Conservation (phyloP, 768 basidiomycete species). For the Phlebiopsis flavidoalba region DNA sequence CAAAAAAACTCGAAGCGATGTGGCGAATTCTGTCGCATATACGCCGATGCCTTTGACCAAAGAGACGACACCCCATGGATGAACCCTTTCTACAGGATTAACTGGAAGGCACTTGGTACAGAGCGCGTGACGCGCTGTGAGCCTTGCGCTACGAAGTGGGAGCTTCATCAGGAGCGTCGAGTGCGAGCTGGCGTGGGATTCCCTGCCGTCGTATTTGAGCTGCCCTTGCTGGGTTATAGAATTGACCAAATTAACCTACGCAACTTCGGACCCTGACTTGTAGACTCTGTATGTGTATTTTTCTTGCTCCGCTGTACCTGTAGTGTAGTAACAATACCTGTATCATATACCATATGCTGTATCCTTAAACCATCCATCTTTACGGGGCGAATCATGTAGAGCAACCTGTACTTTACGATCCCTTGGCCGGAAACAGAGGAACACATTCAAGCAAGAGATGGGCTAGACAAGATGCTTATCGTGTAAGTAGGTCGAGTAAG, state of each 20-base stretch:
- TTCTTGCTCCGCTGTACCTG: too few species aligned
- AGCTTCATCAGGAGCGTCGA: conserved; percentile 3
- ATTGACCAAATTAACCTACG: not conserved
- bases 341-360: too few species aligned
- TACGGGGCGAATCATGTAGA: too few species aligned
- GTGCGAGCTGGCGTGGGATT: conserved; percentile 14
- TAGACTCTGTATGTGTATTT: not conserved
- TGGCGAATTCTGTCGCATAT: conserved; percentile 7
- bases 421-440: too few species aligned
- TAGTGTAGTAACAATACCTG: too few species aligned
- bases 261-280: not conserved
- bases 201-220: conserved; percentile 17
- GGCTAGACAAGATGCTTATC: too few species aligned
- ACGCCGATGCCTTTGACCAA: conserved; percentile 7
- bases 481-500: too few species aligned
- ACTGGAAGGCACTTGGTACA: conserved; percentile 6
- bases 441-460: too few species aligned
- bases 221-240: conserved; percentile 20
- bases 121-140: conserved; percentile 4
- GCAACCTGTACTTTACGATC: too few species aligned
- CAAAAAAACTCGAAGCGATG: not conserved
- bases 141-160: conserved; percentile 14
- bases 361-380: too few species aligned
- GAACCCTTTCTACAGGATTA: conserved; percentile 12
- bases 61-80: conserved; percentile 13